Evolutionary conservation across 1,139 yeast genomes (phyloP).

Genomic region (Pichia sp.): DNA sequence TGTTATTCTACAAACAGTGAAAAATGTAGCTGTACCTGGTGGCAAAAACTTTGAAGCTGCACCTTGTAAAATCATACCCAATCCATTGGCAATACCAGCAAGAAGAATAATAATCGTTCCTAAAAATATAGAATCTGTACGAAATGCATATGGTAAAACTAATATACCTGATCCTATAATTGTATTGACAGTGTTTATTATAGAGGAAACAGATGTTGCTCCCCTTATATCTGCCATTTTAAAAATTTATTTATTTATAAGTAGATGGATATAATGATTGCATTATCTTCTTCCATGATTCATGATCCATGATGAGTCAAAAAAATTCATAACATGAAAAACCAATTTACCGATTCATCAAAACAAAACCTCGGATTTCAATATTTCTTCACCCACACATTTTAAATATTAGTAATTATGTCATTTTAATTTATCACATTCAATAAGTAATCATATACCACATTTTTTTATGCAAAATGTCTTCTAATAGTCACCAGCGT

Average conservation of each 20-base stretch:
- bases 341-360: no score
- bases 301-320: no score
- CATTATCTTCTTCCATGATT: no score
- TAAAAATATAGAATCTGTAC: conserved; percentile 71
- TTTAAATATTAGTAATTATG: no score
- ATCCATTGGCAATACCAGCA: conserved; percentile 75
- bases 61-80: conserved; percentile 77
- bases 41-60: conserved; percentile 64
- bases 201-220: conserved; percentile 27
- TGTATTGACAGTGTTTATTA: conserved; percentile 58
- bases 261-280: no score
- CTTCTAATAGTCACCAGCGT: not conserved
- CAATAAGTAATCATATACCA: no score
- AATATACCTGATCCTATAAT: conserved; percentile 88
- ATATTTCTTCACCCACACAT: no score
- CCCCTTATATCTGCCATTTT: conserved; percentile 6
- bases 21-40: conserved; percentile 76
- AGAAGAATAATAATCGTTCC: conserved; percentile 61
- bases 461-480: not conserved
- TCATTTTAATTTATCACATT: no score
- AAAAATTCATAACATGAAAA: no score
- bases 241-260: no score
- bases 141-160: conserved; percentile 86
- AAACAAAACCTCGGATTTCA: no score
- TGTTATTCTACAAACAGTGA: conserved; percentile 74